Evolutionary conservation across 2,329 filamentous ascomycete species (phyloP).

Genomic region (Mollisiaceae sp.): DNA sequence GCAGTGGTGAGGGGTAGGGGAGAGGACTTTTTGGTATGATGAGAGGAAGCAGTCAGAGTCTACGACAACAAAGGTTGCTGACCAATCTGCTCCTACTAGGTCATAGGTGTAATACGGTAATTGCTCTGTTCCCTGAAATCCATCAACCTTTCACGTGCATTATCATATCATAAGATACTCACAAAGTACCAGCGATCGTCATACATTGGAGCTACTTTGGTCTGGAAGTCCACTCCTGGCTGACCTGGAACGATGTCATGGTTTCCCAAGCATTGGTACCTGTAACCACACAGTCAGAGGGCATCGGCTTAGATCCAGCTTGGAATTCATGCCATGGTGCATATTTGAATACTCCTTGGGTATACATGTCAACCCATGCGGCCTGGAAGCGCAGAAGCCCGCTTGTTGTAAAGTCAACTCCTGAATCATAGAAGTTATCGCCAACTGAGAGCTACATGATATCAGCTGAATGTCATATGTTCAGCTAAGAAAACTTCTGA

Average conservation of each 20-base stretch:
- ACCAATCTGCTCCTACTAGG: slow-evolving; percentile 34
- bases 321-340: slow-evolving; percentile 27
- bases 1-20: not conserved
- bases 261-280: slow-evolving; percentile 37
- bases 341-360: slow-evolving; percentile 29
- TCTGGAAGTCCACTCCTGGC: slow-evolving; percentile 38
- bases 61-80: slow-evolving; percentile 36
- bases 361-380: slow-evolving; percentile 36
- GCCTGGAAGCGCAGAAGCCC: slow-evolving; percentile 37
- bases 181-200: slow-evolving; percentile 40
- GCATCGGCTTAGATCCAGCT: not conserved
- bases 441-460: slow-evolving; percentile 32
- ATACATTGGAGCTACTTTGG: slow-evolving; percentile 35
- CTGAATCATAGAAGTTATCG: slow-evolving; percentile 40
- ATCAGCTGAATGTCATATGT: slow-evolving; percentile 1
- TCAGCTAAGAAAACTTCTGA: not conserved
- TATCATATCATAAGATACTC: not conserved
- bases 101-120: slow-evolving; percentile 25
- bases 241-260: slow-evolving; percentile 37
- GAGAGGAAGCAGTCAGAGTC: slow-evolving; percentile 39
- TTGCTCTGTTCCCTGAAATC: slow-evolving; percentile 10
- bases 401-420: slow-evolving; percentile 36
- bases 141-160: not conserved
- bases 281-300: not conserved
- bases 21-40: slow-evolving; percentile 29